Base-by-base conservation (phyloP, 1,139 yeast genomes). In the Candida neerlandica region DNA sequence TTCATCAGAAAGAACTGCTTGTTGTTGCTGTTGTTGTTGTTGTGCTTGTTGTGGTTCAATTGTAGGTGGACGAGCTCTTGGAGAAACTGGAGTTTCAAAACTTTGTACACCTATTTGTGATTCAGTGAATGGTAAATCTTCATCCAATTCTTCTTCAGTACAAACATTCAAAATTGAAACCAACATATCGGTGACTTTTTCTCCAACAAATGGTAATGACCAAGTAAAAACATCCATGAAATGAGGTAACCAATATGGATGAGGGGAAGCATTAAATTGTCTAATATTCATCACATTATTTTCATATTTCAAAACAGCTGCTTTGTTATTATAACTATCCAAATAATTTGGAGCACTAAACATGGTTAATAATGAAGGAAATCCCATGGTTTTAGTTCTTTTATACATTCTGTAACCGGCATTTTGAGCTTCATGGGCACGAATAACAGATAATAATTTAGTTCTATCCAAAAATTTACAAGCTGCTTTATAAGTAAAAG, bases 171-270 rank as follows among this genome's bases (percentile, higher is more conserved):
- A 78, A 44, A 94, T 89, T 1, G 96, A 84, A 32, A 91, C 90
- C 64, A 94, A 78, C 89, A 94, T 92, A 64, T 94, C 98, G 15
- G 97, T 89, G 51, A 92, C 86, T 59, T 91, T 83, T 70, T 94
- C 97, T n/a, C 98, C 98, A 37, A 94, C 98, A 75, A 94, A 94
- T 6, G 99, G 99, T 53, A 94, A 75, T 3, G 97, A 89, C 99
- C 99, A 94, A 5, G 97, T 88, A 67, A 94, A 94, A 5, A 92
- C 97, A 66, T 94, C 97, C 96, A 92, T 91, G 61, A 92, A 90
- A 67, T 92, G 92, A 3, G 99, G 99, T 58, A 94, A 76, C 94
- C 96, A 92, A 69, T 94, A 94, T 1, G 99, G 99, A 69, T 94
- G 98, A 7, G 97, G 96, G 37, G 94, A 85, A 61, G 87, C 75